Evolutionary conservation across 176 grass and related monocot species (phyloP).

Genomic region (Aegilops bicornis): DNA sequence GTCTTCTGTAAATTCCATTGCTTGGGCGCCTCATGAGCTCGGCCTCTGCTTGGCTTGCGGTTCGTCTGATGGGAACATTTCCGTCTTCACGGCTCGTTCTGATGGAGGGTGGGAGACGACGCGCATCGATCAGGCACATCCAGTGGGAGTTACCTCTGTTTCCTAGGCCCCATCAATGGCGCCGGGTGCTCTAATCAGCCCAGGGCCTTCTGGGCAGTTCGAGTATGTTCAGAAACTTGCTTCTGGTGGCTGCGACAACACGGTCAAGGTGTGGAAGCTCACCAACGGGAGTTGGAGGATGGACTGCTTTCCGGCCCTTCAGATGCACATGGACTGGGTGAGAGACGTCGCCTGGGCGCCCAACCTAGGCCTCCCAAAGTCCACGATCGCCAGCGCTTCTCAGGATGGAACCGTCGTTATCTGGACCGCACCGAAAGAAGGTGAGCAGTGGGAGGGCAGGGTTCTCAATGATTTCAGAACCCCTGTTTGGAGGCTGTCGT

Average conservation of each 20-base stretch:
- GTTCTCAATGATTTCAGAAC: slow-evolving; percentile 67
- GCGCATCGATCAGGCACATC: slow-evolving; percentile 71
- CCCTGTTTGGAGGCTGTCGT: slow-evolving; percentile 71
- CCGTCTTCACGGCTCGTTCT: slow-evolving; percentile 61
- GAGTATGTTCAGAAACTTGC: slow-evolving; percentile 70
- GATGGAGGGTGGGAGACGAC: slow-evolving; percentile 71
- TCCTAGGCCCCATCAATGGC: slow-evolving; percentile 62
- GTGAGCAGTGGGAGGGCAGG: slow-evolving; percentile 64
- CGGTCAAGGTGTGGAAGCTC: slow-evolving; percentile 77
- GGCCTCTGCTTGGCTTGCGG: slow-evolving; percentile 67
- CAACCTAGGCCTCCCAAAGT: slow-evolving; percentile 77
- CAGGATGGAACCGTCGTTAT: slow-evolving; percentile 78
- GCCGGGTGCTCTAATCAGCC: slow-evolving; percentile 50
- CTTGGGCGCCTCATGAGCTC: slow-evolving; percentile 75
- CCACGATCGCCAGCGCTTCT: slow-evolving; percentile 69
- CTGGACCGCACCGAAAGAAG: slow-evolving; percentile 65
- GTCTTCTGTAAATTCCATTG: slow-evolving; percentile 71
- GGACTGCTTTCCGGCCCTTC: slow-evolving; percentile 69
- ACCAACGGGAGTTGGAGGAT: slow-evolving; percentile 72
- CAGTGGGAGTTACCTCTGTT: slow-evolving; percentile 70
- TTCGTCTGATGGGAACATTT: slow-evolving; percentile 75
- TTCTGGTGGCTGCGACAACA: slow-evolving; percentile 75
- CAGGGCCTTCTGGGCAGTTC: slow-evolving; percentile 49
- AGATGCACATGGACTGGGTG: slow-evolving; percentile 76
- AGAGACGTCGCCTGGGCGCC: slow-evolving; percentile 67